phyloP scores from a whole-genome alignment of 2,329 filamentous ascomycete genomes.

The Neocucurbitaria cava region DNA sequence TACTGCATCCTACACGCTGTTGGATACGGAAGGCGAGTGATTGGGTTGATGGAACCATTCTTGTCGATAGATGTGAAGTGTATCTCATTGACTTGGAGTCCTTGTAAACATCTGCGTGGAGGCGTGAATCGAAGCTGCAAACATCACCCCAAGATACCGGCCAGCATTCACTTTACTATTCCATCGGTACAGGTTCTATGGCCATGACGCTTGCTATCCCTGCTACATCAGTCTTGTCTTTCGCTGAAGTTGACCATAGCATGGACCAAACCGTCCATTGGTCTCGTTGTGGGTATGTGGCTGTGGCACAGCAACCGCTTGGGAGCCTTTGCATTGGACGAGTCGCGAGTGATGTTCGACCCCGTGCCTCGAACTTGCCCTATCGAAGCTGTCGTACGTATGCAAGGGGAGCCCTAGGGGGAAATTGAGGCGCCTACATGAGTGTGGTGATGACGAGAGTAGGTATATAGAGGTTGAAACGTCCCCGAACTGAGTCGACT shows the following conservation, averaged over 20 bases:
- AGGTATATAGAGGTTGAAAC: background rate
- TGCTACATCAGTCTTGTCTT: too few relatives aligned
- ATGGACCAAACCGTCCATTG: background rate
- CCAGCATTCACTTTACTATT: too few relatives aligned
- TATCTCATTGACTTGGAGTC: too few relatives aligned
- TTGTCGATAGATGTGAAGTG: too few relatives aligned
- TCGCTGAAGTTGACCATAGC: background rate
- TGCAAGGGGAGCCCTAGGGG: background rate
- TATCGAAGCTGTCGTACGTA: background rate
- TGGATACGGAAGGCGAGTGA: too few relatives aligned
- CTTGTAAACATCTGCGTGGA: too few relatives aligned
- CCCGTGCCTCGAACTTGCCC: background rate
- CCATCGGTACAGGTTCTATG: too few relatives aligned
- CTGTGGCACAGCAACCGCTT: background rate
- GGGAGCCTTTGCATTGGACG: background rate
- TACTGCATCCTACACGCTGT: too few relatives aligned
- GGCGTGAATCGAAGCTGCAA: too few relatives aligned
- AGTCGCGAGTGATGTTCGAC: background rate
- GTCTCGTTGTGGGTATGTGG: background rate
- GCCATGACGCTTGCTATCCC: too few relatives aligned
- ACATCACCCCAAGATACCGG: too few relatives aligned
- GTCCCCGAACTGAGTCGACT: background rate
- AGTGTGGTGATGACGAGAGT: background rate
- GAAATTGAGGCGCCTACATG: background rate
- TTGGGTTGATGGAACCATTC: too few relatives aligned